Conservation (phyloP, 345 rosid genomes). For the Sisymbrium irio region DNA sequence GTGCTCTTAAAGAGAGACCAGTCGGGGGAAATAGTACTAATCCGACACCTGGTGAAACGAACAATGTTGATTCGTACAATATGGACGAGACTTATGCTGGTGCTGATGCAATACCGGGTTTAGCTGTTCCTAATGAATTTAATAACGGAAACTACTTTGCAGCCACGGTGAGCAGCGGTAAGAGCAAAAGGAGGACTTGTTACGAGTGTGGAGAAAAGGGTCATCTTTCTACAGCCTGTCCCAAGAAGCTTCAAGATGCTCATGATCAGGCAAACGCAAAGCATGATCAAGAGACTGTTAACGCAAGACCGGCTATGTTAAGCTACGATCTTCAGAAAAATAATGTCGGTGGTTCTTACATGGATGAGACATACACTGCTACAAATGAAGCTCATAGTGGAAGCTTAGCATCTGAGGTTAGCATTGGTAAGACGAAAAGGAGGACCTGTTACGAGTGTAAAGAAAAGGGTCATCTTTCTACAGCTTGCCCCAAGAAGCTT, state of each 20-base stretch:
- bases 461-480: slow-evolving; percentile 72
- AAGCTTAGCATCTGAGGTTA: slow-evolving; percentile 6
- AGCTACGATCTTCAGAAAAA: slow-evolving; percentile 56
- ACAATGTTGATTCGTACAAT: slow-evolving; percentile 17
- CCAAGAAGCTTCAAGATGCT: slow-evolving; percentile 44
- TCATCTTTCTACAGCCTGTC: slow-evolving; percentile 76
- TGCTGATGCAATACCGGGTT: not conserved
- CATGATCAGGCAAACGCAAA: slow-evolving; percentile 28
- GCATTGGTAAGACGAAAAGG: slow-evolving; percentile 64
- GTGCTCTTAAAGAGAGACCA: slow-evolving; percentile 65
- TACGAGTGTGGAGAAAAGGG: slow-evolving; percentile 81
- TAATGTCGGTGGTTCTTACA: slow-evolving; percentile 33
- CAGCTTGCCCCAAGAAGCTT: slow-evolving; percentile 61
- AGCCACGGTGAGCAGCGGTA: slow-evolving; percentile 42
- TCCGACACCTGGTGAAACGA: slow-evolving; percentile 16
- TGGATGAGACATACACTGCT: not conserved
- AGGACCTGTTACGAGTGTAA: slow-evolving; percentile 77
- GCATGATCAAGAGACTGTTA: slow-evolving; percentile 53
- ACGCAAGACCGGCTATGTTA: slow-evolving; percentile 60
- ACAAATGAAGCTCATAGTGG: slow-evolving; percentile 20
- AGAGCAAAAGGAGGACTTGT: slow-evolving; percentile 71
- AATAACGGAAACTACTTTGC: slow-evolving; percentile 20
- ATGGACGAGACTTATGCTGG: slow-evolving; percentile 13
- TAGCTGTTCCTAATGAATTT: not conserved
- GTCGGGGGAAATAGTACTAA: slow-evolving; percentile 10